Evolutionary conservation across 169 alveolate genomes (phyloP), one percentile per base, ranked within the genome.

Genomic region (Pseudocohnilembus persalinus): DNA sequence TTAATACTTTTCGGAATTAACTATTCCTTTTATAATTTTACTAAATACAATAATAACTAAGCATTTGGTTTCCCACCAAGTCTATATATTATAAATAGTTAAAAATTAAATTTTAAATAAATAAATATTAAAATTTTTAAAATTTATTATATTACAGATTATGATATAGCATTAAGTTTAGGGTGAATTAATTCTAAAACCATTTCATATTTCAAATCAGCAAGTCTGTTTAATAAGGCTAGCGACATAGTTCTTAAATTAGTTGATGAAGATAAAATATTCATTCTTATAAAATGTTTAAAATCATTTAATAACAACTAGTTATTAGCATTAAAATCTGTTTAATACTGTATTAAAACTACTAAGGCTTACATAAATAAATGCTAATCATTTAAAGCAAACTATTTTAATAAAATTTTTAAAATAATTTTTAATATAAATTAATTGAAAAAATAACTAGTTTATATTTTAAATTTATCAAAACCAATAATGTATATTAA

Each of bases 31-130:
- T 26, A 73, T 79, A 33, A 85, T 75, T 79, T 85, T 82, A 33
- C 82, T 68, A 64, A 85, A 85, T 29, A 85, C 65, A 26, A 85
- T 85, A 27, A 85, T 77, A 20, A 77, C 80, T 20, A 85, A 34
- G 73, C 89, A 85, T 73, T 77, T 76, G 68, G 73, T 64, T 79
- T 85, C 73, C 89, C 89, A 85, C 89, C 89, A 85, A 78, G 74
- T 27, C 68, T 49, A 49, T 11, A 11, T n/a, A n/a, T n/a, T n/a
- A n/a, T n/a, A n/a, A n/a, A n/a, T n/a, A n/a, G n/a, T n/a, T n/a
- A n/a, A n/a, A n/a, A n/a, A n/a, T n/a, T n/a, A n/a, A n/a, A n/a
- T n/a, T n/a, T n/a, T n/a, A n/a, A n/a, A n/a, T n/a, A n/a, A n/a
- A n/a, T n/a, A n/a, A n/a, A n/a, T n/a, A n/a, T n/a, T n/a, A n/a